Percentiles rank a stretch among this genome's conserved stretches.
These are phyloP conservation scores for Russula griseocarnosa DNA, from an alignment of 768 basidiomycete species.

Conservation along the genomic window DNA sequence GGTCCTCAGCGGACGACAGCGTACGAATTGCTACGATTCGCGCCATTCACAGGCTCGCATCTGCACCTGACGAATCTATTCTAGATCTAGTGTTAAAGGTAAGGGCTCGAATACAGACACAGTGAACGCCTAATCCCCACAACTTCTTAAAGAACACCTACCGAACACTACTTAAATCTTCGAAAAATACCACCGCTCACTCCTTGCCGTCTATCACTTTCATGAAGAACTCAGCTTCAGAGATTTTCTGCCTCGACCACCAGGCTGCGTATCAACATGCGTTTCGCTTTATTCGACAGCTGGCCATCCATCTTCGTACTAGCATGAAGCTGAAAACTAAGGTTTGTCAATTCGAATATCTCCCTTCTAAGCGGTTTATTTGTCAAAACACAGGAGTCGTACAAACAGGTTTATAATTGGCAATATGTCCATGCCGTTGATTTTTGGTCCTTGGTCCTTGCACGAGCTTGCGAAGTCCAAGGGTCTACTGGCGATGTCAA, in stretches of 20 bases:
- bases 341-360: slow-evolving; percentile 40
- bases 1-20: slow-evolving; percentile 77
- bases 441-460: slow-evolving; percentile 91
- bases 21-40: slow-evolving; percentile 84
- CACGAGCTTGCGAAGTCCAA: slow-evolving; percentile 67
- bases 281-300: slow-evolving; percentile 91
- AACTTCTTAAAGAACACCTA: slow-evolving; percentile 67
- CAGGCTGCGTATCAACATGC: slow-evolving; percentile 84
- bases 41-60: slow-evolving; percentile 74
- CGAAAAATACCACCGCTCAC: slow-evolving; percentile 80
- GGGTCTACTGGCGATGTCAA: slow-evolving; percentile 47
- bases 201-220: slow-evolving; percentile 88
- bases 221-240: slow-evolving; percentile 97
- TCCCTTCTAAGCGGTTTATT: not conserved
- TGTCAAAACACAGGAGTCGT: slow-evolving; percentile 61
- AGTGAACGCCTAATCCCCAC: not conserved
- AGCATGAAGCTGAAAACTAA: slow-evolving; percentile 88
- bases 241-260: slow-evolving; percentile 79
- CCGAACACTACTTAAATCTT: slow-evolving; percentile 74
- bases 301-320: slow-evolving; percentile 88
- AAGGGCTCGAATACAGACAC: slow-evolving; percentile 24
- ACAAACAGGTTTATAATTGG: slow-evolving; percentile 97
- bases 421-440: slow-evolving; percentile 94
- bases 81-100: slow-evolving; percentile 87
- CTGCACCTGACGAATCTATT: slow-evolving; percentile 72